Percentiles rank a stretch among this genome's conserved stretches.
Conservation (phyloP, 306 rosid genomes). For the Gleditsia sinensis region DNA sequence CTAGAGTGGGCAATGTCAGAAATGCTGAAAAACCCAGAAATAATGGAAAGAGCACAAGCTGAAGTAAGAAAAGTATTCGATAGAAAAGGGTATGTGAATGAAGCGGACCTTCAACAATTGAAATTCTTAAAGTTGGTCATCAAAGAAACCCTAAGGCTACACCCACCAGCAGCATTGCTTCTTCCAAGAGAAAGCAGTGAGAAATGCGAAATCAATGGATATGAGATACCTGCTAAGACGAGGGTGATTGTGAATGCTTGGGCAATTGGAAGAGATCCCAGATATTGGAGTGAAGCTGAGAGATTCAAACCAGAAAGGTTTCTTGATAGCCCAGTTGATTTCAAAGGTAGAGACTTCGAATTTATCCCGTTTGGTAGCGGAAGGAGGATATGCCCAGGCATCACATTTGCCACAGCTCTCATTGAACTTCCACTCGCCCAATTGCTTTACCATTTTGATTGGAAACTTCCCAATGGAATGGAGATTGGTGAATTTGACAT, state of each 20-base stretch:
- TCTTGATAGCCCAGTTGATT: slow-evolving; percentile 17
- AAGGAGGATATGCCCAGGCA: slow-evolving; percentile 44
- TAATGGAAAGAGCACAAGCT: slow-evolving; percentile 45
- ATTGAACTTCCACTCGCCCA: slow-evolving; percentile 32
- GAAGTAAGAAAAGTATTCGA: slow-evolving; percentile 40
- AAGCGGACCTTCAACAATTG: slow-evolving; percentile 25
- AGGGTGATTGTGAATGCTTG: slow-evolving; percentile 22
- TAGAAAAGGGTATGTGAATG: slow-evolving; percentile 16
- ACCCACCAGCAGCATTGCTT: slow-evolving; percentile 27
- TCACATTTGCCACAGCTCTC: slow-evolving; percentile 32
- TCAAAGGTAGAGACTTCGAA: slow-evolving; percentile 32
- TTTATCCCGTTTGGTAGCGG: slow-evolving; percentile 36
- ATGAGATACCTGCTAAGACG: slow-evolving; percentile 16
- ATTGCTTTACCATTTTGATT: slow-evolving; percentile 40
- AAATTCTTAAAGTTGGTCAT: slow-evolving; percentile 29
- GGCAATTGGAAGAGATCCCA: slow-evolving; percentile 43
- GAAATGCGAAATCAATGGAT: slow-evolving; percentile 32
- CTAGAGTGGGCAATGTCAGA: slow-evolving; percentile 51
- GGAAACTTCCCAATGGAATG: slow-evolving; percentile 40
- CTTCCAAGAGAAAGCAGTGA: slow-evolving; percentile 33
- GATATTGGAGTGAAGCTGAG: slow-evolving; percentile 38
- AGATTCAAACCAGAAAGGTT: slow-evolving; percentile 44
- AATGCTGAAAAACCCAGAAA: slow-evolving; percentile 40
- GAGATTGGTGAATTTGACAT: slow-evolving; percentile 40
- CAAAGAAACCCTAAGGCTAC: slow-evolving; percentile 45